phyloP scores from a whole-genome alignment of 192 early-diverging fungal genomes.

The Coemansia reversa region DNA sequence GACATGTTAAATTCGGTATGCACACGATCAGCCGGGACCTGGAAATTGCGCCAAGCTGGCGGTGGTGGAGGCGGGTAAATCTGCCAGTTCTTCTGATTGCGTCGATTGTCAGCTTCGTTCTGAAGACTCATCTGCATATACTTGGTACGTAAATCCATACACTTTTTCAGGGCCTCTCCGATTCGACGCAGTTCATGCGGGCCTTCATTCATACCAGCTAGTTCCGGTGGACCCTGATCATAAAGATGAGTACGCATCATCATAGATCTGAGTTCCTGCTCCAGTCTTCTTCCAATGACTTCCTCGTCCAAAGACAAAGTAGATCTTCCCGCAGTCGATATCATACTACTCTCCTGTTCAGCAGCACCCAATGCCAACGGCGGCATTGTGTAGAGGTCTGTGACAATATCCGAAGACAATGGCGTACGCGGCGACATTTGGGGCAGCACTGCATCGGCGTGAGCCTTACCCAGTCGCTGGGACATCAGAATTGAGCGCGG shows the following conservation, averaged over 20 bases:
- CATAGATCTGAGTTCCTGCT: conserved; percentile 45
- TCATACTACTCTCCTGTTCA: not conserved
- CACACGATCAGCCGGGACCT: conserved; percentile 15
- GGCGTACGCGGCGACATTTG: conserved; percentile 42
- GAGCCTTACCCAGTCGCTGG: conserved; percentile 42
- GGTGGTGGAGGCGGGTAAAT: conserved; percentile 86
- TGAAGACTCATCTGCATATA: conserved; percentile 81
- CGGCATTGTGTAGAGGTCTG: conserved; percentile 17
- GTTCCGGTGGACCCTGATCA: conserved; percentile 18
- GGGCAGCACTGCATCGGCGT: conserved; percentile 40
- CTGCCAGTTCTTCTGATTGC: conserved; percentile 71
- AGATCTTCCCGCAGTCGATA: not conserved
- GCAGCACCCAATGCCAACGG: conserved; percentile 22
- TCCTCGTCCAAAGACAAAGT: conserved; percentile 21
- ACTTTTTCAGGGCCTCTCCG: conserved; percentile 58
- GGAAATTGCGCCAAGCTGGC: conserved; percentile 66
- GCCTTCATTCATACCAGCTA: conserved; percentile 33
- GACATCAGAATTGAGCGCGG: conserved; percentile 51
- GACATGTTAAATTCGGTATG: conserved; percentile 14
- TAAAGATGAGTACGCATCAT: conserved; percentile 26
- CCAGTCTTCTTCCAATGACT: conserved; percentile 25
- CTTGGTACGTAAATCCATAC: conserved; percentile 76
- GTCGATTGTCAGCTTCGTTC: conserved; percentile 78
- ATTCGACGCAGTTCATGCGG: conserved; percentile 39
- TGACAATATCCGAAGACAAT: not conserved